Percentiles rank a stretch among this genome's conserved stretches.
phyloP scores from a whole-genome alignment of 1,284 basidiomycete species.

The Pseudozyma sp. region DNA sequence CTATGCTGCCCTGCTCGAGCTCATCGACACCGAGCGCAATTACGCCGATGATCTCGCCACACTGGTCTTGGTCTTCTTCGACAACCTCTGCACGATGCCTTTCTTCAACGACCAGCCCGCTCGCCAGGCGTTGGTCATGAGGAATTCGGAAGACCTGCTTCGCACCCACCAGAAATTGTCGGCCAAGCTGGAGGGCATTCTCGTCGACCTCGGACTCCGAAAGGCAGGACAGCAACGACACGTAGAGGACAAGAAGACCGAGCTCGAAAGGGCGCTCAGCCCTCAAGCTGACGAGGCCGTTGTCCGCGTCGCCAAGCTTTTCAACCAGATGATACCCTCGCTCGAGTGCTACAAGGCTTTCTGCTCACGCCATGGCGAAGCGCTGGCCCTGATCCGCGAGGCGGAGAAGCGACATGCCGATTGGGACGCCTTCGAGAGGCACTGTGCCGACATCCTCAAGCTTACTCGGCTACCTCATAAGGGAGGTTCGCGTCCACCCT shows the following conservation, averaged over 20 bases:
- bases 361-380: constrained; percentile 66
- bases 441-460: constrained; percentile 57
- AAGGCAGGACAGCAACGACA: constrained; percentile 16
- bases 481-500: constrained; percentile 32
- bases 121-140: constrained; percentile 55
- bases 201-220: constrained; percentile 50
- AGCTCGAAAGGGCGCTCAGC: constrained; percentile 47
- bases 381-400: constrained; percentile 61
- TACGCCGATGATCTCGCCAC: constrained; percentile 65
- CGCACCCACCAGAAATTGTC: constrained; percentile 58
- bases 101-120: constrained; percentile 61
- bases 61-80: constrained; percentile 64
- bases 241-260: constrained; percentile 28
- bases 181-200: constrained; percentile 50
- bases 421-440: constrained; percentile 62
- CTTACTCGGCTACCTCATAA: constrained; percentile 23
- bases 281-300: constrained; percentile 54
- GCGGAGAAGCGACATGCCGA: constrained; percentile 63
- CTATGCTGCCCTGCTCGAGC: constrained; percentile 62
- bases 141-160: constrained; percentile 61
- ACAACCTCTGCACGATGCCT: constrained; percentile 59
- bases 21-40: constrained; percentile 65
- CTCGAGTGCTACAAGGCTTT: constrained; percentile 61
- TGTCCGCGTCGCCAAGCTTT: constrained; percentile 40
- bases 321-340: constrained; percentile 51